These are phyloP conservation scores for Tetrapyrgos nigripes DNA, from an alignment of 1,284 basidiomycete genomes.

Conservation along the genomic window DNA sequence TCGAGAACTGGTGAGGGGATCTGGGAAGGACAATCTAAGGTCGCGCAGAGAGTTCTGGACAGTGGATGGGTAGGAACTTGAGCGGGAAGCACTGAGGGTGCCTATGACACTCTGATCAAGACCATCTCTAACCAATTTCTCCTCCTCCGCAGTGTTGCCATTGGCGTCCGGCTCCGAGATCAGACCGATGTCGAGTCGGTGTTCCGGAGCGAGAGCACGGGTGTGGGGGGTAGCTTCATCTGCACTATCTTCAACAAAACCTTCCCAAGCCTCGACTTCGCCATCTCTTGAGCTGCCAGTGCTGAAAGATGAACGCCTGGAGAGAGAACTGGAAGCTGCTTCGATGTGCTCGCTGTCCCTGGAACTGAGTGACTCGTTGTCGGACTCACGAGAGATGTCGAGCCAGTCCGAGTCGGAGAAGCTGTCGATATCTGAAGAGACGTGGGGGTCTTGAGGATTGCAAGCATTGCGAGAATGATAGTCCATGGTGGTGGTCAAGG, in stretches of 20 bases:
- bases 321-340: conserved; percentile 53
- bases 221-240: conserved; percentile 46
- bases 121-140: conserved; percentile 69
- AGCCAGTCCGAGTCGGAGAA: conserved; percentile 83
- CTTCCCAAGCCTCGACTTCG: conserved; percentile 78
- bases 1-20: conserved; percentile 72
- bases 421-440: conserved; percentile 63
- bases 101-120: conserved; percentile 82
- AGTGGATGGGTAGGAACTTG: conserved; percentile 60
- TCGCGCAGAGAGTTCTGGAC: conserved; percentile 67
- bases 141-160: conserved; percentile 53
- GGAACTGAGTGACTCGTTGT: conserved; percentile 68
- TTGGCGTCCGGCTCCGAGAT: conserved; percentile 26
- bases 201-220: conserved; percentile 18
- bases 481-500: conserved; percentile 30
- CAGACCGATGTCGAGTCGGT: conserved; percentile 30
- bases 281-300: conserved; percentile 66
- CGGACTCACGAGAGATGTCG: conserved; percentile 71
- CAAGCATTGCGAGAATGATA: conserved; percentile 34
- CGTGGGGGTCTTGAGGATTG: conserved; percentile 33
- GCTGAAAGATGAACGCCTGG: conserved; percentile 72
- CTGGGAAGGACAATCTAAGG: conserved; percentile 77
- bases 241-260: conserved; percentile 64
- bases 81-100: conserved; percentile 73
- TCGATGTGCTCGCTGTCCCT: conserved; percentile 64